phyloP scores from a whole-genome alignment of 441 rosid species.

The Lepidium campestre region DNA sequence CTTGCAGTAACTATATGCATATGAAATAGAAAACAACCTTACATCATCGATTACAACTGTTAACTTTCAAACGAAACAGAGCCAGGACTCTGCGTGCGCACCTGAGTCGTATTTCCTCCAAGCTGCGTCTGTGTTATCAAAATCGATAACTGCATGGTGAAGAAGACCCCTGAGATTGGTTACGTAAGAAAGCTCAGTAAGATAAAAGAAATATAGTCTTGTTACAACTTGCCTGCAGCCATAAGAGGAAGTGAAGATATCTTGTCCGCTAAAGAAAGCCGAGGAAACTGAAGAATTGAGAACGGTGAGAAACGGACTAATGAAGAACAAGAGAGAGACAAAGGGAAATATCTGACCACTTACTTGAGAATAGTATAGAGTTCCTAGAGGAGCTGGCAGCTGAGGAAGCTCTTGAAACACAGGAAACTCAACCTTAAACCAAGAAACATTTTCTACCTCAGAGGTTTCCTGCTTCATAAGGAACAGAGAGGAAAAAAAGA shows the following conservation, averaged over 20 bases:
- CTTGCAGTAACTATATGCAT: neutral
- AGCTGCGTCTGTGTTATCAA: constrained; percentile 60
- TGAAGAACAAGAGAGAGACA: neutral
- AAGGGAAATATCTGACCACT: neutral
- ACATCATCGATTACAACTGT: neutral
- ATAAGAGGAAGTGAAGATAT: constrained; percentile 50
- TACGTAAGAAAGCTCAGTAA: neutral
- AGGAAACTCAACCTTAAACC: constrained; percentile 63
- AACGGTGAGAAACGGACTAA: neutral
- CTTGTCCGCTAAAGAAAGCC: constrained; percentile 43
- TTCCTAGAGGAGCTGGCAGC: constrained; percentile 54
- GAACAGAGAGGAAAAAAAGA: neutral
- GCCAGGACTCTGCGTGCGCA: neutral
- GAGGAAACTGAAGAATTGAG: constrained; percentile 36
- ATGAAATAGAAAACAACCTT: neutral
- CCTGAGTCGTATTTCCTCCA: constrained; percentile 62
- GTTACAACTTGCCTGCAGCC: constrained; percentile 46
- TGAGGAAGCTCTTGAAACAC: constrained; percentile 57
- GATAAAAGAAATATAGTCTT: neutral
- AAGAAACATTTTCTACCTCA: neutral
- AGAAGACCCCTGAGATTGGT: neutral
- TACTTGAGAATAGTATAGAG: constrained; percentile 27
- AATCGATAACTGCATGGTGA: constrained; percentile 47
- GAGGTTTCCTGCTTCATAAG: neutral
- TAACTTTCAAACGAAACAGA: neutral